Evolutionary conservation across 306 rosid species (phyloP).

Genomic region (Cercis canadensis): DNA sequence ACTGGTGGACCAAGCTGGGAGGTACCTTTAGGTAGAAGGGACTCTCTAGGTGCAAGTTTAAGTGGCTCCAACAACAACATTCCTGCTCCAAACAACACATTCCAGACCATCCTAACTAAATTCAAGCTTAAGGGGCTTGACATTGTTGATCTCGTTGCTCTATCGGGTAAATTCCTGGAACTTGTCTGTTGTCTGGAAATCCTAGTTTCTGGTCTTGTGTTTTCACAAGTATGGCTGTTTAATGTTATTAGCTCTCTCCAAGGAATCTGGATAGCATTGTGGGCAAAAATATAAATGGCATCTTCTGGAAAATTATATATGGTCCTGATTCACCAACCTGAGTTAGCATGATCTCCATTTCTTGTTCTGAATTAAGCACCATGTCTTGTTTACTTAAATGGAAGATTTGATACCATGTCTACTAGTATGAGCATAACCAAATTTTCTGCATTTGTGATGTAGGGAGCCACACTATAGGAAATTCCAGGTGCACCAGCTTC

Average conservation of each 20-base stretch:
- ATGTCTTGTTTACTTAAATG: background rate
- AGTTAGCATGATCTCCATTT: no score
- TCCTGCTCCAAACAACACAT: conserved; percentile 97
- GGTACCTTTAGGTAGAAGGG: conserved; percentile 89
- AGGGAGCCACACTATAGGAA: conserved; percentile 93
- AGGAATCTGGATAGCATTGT: no score
- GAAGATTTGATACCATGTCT: no score
- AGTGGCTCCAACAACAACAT: conserved; percentile 90
- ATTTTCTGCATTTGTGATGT: no score
- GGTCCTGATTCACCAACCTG: no score
- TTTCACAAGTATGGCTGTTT: conserved; percentile 13
- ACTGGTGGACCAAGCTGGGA: conserved; percentile 90
- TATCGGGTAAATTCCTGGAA: conserved; percentile 64
- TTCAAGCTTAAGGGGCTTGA: conserved; percentile 80
- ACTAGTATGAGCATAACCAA: no score
- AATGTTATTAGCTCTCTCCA: background rate
- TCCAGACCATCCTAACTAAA: conserved; percentile 81
- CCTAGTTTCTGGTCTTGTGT: background rate
- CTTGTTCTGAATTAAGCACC: no score
- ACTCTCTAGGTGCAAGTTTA: conserved; percentile 74
- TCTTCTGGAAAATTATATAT: no score
- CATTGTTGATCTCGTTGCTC: conserved; percentile 83
- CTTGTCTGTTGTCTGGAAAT: conserved; percentile 1
- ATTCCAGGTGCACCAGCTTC: conserved; percentile 84
- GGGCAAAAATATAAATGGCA: no score